Conservation (phyloP, 2,329 filamentous ascomycete species). For the Orbilia javanica region DNA sequence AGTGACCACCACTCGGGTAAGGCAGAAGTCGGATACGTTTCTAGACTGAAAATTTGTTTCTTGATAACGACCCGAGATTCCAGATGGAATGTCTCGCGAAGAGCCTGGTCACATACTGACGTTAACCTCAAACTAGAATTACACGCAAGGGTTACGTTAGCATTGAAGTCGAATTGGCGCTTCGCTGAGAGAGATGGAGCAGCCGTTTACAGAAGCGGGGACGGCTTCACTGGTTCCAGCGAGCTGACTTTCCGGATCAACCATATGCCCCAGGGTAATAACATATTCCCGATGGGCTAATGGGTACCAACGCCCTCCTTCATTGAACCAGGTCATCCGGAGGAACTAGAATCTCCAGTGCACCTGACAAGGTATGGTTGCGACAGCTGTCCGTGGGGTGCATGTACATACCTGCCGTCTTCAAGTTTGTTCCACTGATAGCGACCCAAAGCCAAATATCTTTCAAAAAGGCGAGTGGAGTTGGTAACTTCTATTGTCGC, state of each 20-base stretch:
- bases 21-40: slow-evolving; percentile 38
- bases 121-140: slow-evolving; percentile 6
- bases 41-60: slow-evolving; percentile 30
- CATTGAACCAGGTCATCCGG: slow-evolving; percentile 47
- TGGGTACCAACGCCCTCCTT: slow-evolving; percentile 9
- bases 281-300: slow-evolving; percentile 20
- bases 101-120: slow-evolving; percentile 14
- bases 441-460: slow-evolving; percentile 32
- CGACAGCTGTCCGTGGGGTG: slow-evolving; percentile 34
- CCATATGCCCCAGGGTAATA: slow-evolving; percentile 16
- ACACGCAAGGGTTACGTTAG: background rate
- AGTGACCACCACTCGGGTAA: slow-evolving; percentile 21
- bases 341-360: slow-evolving; percentile 40
- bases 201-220: background rate
- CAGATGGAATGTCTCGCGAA: slow-evolving; percentile 13
- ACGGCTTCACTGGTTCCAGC: background rate
- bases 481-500: slow-evolving; percentile 58
- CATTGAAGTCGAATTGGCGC: slow-evolving; percentile 9
- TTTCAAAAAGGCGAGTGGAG: slow-evolving; percentile 25
- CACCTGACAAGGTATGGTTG: slow-evolving; percentile 39
- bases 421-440: slow-evolving; percentile 33
- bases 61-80: slow-evolving; percentile 38
- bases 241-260: slow-evolving; percentile 24
- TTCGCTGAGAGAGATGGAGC: background rate
- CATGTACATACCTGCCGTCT: slow-evolving; percentile 28